Conservation (phyloP, 2,329 filamentous ascomycete species). For the Exophiala oligosperma region DNA sequence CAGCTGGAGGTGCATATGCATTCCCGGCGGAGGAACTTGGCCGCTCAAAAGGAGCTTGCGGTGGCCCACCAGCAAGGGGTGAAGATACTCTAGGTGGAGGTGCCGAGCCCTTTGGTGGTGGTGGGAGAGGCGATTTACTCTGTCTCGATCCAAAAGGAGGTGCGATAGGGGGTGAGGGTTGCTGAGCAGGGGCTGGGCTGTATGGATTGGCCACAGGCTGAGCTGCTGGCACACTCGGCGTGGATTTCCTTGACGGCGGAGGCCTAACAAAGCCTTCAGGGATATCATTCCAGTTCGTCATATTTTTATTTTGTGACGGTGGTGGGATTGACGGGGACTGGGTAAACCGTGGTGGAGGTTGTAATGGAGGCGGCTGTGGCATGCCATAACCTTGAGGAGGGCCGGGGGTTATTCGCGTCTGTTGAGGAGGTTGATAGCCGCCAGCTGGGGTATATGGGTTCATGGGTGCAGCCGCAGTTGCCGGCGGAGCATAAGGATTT, state of each 20-base stretch:
- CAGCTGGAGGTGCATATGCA: conserved; percentile 63
- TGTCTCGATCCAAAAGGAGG: conserved; percentile 60
- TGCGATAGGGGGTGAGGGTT: conserved; percentile 57
- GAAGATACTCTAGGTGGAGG: conserved; percentile 69
- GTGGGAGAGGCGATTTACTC: conserved; percentile 66
- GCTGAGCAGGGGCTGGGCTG: conserved; percentile 51
- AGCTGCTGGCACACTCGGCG: conserved; percentile 60
- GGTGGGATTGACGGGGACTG: conserved; percentile 66
- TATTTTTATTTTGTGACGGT: conserved; percentile 68
- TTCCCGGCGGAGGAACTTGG: conserved; percentile 60
- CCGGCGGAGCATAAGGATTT: conserved; percentile 11
- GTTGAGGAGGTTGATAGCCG: conserved; percentile 61
- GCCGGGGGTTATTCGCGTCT: conserved; percentile 35
- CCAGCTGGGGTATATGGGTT: conserved; percentile 33
- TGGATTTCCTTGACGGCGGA: conserved; percentile 69
- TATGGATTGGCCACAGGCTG: conserved; percentile 75
- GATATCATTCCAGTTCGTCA: conserved; percentile 91
- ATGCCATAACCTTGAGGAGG: conserved; percentile 42
- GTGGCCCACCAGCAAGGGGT: conserved; percentile 60
- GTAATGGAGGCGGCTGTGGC: conserved; percentile 46
- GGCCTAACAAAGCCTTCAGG: conserved; percentile 76
- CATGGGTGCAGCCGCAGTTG: conserved; percentile 2
- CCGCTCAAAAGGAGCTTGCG: conserved; percentile 50
- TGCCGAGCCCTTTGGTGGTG: conserved; percentile 77
- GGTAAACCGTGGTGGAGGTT: conserved; percentile 65